Percentiles rank a stretch among this genome's conserved stretches.
Conservation (phyloP, 805 yeast species). For the Ogataea siamensis region DNA sequence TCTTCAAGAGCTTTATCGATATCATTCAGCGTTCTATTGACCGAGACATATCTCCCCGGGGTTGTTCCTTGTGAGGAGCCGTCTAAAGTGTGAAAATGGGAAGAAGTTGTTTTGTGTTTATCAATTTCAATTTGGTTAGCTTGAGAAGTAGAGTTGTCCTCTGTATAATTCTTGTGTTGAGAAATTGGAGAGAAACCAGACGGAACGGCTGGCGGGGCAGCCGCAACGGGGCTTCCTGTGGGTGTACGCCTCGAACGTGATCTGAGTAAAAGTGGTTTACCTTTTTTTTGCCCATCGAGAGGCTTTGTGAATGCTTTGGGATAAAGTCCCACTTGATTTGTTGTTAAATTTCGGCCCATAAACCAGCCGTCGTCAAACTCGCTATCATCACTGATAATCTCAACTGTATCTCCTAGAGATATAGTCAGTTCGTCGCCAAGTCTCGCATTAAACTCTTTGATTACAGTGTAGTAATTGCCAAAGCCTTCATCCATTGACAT, state of each 20-base stretch:
- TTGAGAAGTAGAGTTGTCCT: background rate
- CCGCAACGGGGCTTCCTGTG: slow-evolving; percentile 26
- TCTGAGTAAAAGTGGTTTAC: slow-evolving; percentile 43
- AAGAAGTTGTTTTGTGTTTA: no score
- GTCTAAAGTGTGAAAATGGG: no score
- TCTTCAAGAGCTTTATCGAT: slow-evolving; percentile 74
- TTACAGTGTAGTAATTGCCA: slow-evolving; percentile 46
- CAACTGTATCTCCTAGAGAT: slow-evolving; percentile 79
- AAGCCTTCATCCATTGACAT: slow-evolving; percentile 15
- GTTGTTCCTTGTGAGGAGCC: background rate
- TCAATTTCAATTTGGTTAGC: no score
- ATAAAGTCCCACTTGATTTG: slow-evolving; percentile 79
- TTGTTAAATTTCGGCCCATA: slow-evolving; percentile 74
- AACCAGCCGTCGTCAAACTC: slow-evolving; percentile 98
- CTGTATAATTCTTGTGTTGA: slow-evolving; percentile 3
- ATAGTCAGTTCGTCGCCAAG: slow-evolving; percentile 86
- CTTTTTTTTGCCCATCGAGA: slow-evolving; percentile 10
- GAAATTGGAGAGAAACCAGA: slow-evolving; percentile 12
- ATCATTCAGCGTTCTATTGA: slow-evolving; percentile 59
- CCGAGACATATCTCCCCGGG: slow-evolving; percentile 35
- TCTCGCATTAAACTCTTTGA: slow-evolving; percentile 84
- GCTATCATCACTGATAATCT: slow-evolving; percentile 87
- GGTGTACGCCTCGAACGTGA: slow-evolving; percentile 58
- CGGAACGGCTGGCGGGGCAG: slow-evolving; percentile 14
- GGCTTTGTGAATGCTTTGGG: slow-evolving; percentile 80